phyloP scores from a whole-genome alignment of 2,329 filamentous ascomycete species.

The Didymella lethalis region DNA sequence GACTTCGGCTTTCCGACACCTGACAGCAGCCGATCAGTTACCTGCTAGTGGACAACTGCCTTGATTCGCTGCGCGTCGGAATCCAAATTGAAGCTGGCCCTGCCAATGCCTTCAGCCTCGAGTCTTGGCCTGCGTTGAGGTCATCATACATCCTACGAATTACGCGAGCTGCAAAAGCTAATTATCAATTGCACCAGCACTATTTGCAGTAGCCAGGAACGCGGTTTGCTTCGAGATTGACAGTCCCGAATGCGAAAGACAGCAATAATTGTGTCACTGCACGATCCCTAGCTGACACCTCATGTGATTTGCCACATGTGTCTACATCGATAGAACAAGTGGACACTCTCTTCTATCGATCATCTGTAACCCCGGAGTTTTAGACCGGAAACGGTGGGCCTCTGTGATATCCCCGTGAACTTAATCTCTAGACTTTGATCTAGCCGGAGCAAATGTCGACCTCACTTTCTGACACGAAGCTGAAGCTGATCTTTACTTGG shows the following conservation, averaged over 20 bases:
- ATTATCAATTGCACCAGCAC: conserved; percentile 13
- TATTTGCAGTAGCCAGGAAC: conserved; percentile 12
- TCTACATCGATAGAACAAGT: conserved; percentile 10
- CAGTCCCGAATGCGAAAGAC: neutral
- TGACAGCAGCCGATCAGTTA: conserved; percentile 14
- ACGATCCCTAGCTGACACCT: conserved; percentile 2
- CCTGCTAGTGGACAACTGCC: neutral
- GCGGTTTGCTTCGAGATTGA: neutral
- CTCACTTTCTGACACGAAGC: neutral
- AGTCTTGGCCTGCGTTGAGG: conserved; percentile 15
- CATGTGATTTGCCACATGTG: conserved; percentile 9
- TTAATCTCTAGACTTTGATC: conserved; percentile 4
- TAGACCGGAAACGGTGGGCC: conserved; percentile 13
- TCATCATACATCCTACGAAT: conserved; percentile 4
- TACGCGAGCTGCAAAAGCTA: conserved; percentile 14
- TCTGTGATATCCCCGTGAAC: conserved; percentile 8
- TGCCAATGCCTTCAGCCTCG: conserved; percentile 19
- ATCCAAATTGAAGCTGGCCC: conserved; percentile 4
- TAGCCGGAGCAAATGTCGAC: conserved; percentile 4
- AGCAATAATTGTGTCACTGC: conserved; percentile 12
- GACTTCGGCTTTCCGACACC: conserved; percentile 25
- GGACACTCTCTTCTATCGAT: conserved; percentile 6
- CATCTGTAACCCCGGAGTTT: conserved; percentile 9
- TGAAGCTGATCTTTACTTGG: neutral
- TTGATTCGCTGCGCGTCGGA: conserved; percentile 31